Evolutionary conservation across 371 early-diverging fungal genomes (phyloP).

Genomic region (Mortierella sp.): DNA sequence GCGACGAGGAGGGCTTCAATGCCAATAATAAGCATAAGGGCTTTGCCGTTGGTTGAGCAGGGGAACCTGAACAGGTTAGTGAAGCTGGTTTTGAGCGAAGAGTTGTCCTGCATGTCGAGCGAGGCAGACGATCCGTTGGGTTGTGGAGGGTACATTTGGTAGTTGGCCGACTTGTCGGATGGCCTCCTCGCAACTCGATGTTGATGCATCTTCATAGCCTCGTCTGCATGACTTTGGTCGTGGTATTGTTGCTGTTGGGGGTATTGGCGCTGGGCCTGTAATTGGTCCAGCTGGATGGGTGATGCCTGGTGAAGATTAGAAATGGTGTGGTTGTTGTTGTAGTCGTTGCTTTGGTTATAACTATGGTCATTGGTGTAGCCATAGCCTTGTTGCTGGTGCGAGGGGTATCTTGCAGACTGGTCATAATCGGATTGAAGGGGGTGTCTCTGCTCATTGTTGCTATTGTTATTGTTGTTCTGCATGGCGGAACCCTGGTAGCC

Average conservation of each 20-base stretch:
- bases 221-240: conserved; percentile 29
- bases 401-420: conserved; percentile 24
- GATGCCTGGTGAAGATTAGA: conserved; percentile 20
- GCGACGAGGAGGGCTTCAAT: conserved; percentile 79
- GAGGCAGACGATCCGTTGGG: conserved; percentile 5
- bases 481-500: conserved; percentile 23
- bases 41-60: conserved; percentile 61
- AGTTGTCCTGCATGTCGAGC: not conserved
- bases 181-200: conserved; percentile 41
- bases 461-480: conserved; percentile 7
- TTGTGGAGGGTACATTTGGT: conserved; percentile 47
- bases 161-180: conserved; percentile 31
- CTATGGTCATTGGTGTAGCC: not conserved
- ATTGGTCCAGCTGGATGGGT: conserved; percentile 44
- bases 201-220: conserved; percentile 35
- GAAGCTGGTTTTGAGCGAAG: conserved; percentile 25
- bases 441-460: conserved; percentile 13
- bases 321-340: conserved; percentile 12
- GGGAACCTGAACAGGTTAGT: conserved; percentile 37
- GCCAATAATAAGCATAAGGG: conserved; percentile 62
- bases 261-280: conserved; percentile 39
- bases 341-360: conserved; percentile 1
- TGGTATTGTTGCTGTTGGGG: conserved; percentile 33
- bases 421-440: conserved; percentile 30
- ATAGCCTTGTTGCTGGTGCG: not conserved